Evolutionary conservation across 2,329 filamentous ascomycete genomes (phyloP), one percentile per base, ranked within the genome.

Genomic region (Neofusicoccum cordaticola): DNA sequence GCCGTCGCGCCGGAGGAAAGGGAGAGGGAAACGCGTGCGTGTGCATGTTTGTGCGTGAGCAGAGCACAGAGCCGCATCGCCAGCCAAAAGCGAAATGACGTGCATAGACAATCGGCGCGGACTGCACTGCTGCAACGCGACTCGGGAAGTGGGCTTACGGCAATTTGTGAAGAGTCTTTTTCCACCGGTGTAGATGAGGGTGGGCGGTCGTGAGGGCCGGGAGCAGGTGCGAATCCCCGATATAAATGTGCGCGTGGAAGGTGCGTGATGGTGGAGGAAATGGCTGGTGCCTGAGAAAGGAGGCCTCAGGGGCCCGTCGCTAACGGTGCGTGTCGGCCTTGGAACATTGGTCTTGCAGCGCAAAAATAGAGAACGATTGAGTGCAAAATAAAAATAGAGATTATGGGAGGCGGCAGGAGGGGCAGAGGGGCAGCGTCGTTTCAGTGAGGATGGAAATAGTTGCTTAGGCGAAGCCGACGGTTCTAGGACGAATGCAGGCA

Each of bases 51-150:
- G 51, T 2, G 12, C 8, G 42, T 9, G 4, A 6, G 8, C 31
- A 3, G 42, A 47, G 56, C 56, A 47, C 56, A 60, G 56, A 60
- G 56, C 41, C 56, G 41, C 41, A 37, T 8, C 42, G 22, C 41
- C 22, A 22, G 44, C 42, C 31, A 60, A 48, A 48, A 60, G 56
- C 56, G 56, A 60, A 45, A 60, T 60, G 56, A 60, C 56, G 22
- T 35, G 41, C 31, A 35, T 17, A 37, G 19, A 48, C 27, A n/a
- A 5, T 17, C 19, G 22, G 17, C 27, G 31, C 41, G 56, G 31
- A 37, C 11, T n/a, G 17, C 11, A 34, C 13, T 37, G 8, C 56
- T 31, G 15, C 7, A 47, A 45, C 56, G 56, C 31, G 31, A 35
- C 41, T 45, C 41, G 53, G 53, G 39, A 44, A 57, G 53, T 31